Evolutionary conservation across 2,329 filamentous ascomycete genomes (phyloP).

Genomic region (Epichloe coenophiala): DNA sequence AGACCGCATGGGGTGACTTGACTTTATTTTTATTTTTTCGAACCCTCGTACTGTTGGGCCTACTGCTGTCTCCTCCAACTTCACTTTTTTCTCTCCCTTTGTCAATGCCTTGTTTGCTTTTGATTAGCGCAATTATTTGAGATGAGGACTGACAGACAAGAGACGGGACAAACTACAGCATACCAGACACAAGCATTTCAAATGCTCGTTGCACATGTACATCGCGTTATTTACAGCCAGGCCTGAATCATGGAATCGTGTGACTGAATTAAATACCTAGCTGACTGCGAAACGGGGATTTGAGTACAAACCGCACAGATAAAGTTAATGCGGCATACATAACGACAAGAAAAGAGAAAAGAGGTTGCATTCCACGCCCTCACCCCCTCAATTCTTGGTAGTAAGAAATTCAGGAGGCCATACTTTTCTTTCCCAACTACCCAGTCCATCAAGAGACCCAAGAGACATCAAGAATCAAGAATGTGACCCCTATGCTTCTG

Average conservation of each 20-base stretch:
- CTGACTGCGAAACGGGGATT: constrained; percentile 18
- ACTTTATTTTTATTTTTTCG: no score
- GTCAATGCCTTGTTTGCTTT: no score
- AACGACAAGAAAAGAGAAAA: constrained; percentile 15
- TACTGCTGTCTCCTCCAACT: no score
- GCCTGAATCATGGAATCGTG: not conserved
- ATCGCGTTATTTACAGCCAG: not conserved
- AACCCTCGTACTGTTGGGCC: no score
- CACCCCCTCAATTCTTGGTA: not conserved
- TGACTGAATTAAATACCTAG: constrained; percentile 22
- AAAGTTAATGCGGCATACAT: constrained; percentile 23
- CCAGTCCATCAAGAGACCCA: constrained; percentile 1
- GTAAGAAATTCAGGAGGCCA: not conserved
- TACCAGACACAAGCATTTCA: no score
- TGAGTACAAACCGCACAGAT: constrained; percentile 17
- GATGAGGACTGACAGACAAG: no score
- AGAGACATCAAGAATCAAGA: not conserved
- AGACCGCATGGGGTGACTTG: no score
- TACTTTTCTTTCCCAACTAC: constrained; percentile 1
- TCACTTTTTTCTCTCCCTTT: no score
- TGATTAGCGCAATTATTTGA: no score
- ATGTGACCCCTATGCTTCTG: not conserved
- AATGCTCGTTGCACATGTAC: no score
- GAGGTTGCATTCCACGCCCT: constrained; percentile 5
- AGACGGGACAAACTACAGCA: no score